phyloP scores from a whole-genome alignment of 345 rosid genomes.

The Citrus cavaleriei region DNA sequence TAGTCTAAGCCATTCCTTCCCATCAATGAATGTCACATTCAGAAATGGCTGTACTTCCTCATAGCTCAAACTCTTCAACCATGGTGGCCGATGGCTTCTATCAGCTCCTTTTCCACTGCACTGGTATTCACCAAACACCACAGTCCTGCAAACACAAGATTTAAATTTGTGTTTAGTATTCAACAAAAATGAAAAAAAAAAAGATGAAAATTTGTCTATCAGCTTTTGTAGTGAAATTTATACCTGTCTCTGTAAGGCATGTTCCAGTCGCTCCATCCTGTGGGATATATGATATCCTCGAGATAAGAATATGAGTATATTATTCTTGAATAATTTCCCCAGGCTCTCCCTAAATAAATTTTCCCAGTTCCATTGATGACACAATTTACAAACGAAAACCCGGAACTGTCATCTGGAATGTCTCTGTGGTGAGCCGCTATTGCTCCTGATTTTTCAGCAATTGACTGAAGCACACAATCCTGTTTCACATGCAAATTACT shows the following conservation, averaged over 20 bases:
- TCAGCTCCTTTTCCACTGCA: slow-evolving; percentile 86
- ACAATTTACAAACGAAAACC: slow-evolving; percentile 82
- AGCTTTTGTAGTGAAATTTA: background rate
- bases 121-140: slow-evolving; percentile 66
- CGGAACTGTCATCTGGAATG: slow-evolving; percentile 58
- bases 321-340: slow-evolving; percentile 78
- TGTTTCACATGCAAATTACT: slow-evolving; percentile 16
- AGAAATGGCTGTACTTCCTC: slow-evolving; percentile 57
- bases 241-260: slow-evolving; percentile 53
- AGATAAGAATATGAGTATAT: slow-evolving; percentile 71
- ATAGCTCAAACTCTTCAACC: slow-evolving; percentile 54
- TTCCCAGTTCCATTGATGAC: slow-evolving; percentile 67
- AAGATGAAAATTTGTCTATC: background rate
- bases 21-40: slow-evolving; percentile 57
- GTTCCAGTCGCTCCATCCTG: slow-evolving; percentile 93
- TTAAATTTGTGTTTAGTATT: background rate
- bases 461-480: slow-evolving; percentile 74
- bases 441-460: slow-evolving; percentile 56
- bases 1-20: slow-evolving; percentile 75
- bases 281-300: slow-evolving; percentile 53
- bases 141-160: slow-evolving; percentile 48
- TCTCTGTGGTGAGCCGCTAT: slow-evolving; percentile 88
- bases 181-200: background rate
- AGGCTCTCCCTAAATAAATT: slow-evolving; percentile 80
- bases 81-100: slow-evolving; percentile 50